These are phyloP conservation scores for Candida tropicalis DNA, from an alignment of 1,139 yeast genomes.

Conservation along the genomic window DNA sequence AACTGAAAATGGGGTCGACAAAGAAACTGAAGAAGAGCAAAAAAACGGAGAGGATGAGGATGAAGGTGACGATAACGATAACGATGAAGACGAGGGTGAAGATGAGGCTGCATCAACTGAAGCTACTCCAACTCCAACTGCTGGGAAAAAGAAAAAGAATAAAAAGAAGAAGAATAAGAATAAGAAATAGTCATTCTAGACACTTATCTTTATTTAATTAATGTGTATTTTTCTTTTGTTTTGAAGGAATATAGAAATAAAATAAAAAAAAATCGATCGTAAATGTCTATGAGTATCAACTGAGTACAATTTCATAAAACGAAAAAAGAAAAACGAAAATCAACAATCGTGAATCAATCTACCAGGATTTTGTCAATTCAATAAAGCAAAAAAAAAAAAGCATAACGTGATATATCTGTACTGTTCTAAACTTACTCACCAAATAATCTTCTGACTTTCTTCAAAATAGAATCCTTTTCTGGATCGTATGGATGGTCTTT, in stretches of 20 bases:
- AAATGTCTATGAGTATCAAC: background rate
- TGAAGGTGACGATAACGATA: constrained; percentile 10
- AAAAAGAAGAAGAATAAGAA: constrained; percentile 19
- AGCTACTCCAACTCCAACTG: background rate
- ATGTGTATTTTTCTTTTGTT: constrained; percentile 6
- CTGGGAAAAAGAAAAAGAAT: constrained; percentile 17
- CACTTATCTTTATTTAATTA: background rate
- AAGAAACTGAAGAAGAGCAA: constrained; percentile 8
- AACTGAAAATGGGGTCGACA: background rate
- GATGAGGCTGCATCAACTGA: constrained; percentile 22
- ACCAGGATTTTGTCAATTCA: too few relatives aligned
- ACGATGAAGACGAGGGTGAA: constrained; percentile 5
- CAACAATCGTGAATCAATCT: background rate
- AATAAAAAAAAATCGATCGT: background rate
- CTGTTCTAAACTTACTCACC: constrained; percentile 66
- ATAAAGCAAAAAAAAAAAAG: too few relatives aligned
- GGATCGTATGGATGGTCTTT: constrained; percentile 99
- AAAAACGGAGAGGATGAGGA: constrained; percentile 10
- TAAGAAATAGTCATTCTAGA: constrained; percentile 8
- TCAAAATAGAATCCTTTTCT: constrained; percentile 92
- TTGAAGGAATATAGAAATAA: background rate
- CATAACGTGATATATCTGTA: too few relatives aligned
- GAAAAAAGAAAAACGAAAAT: background rate
- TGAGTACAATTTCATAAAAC: background rate
- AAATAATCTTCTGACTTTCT: constrained; percentile 91